Evolutionary conservation across 2,329 filamentous ascomycete species (phyloP).

Genomic region (Epichloe amarillans): DNA sequence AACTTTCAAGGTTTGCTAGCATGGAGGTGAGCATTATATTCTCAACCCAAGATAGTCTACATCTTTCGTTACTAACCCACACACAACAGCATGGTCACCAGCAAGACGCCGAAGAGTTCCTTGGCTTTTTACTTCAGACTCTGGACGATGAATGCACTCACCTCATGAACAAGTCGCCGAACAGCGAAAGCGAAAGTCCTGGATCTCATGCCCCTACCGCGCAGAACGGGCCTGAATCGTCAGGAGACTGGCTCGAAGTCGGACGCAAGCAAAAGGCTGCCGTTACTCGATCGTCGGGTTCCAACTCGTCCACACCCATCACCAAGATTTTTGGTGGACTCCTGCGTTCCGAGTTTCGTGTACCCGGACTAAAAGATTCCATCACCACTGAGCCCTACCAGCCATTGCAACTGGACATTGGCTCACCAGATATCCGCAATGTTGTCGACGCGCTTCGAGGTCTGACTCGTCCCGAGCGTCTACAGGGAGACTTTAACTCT

Average conservation of each 20-base stretch:
- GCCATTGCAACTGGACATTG: conserved; percentile 88
- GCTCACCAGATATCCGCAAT: conserved; percentile 71
- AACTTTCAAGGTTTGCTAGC: conserved; percentile 74
- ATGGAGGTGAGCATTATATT: conserved; percentile 57
- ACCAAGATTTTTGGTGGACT: conserved; percentile 92
- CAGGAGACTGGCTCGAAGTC: conserved; percentile 73
- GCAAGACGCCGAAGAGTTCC: conserved; percentile 94
- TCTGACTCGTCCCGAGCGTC: conserved; percentile 68
- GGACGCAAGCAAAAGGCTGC: conserved; percentile 81
- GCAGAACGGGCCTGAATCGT: conserved; percentile 18
- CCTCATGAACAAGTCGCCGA: conserved; percentile 41
- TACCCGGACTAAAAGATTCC: conserved; percentile 77
- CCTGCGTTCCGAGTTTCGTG: conserved; percentile 75
- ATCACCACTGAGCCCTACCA: conserved; percentile 91
- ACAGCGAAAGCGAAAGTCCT: conserved; percentile 27
- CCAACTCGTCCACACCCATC: conserved; percentile 63
- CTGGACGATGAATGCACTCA: conserved; percentile 84
- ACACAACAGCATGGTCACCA: conserved; percentile 68
- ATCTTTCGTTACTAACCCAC: neutral
- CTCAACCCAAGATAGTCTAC: neutral
- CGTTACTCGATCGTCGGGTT: conserved; percentile 74
- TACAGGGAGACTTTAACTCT: conserved; percentile 75
- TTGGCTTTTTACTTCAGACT: conserved; percentile 83
- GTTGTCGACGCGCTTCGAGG: conserved; percentile 84
- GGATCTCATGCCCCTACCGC: conserved; percentile 17